A percentile compares a stretch with the other conserved stretches of the same genome.
Conservation (phyloP, 176 grass and related monocot genomes). For the Oryza brachyantha region DNA sequence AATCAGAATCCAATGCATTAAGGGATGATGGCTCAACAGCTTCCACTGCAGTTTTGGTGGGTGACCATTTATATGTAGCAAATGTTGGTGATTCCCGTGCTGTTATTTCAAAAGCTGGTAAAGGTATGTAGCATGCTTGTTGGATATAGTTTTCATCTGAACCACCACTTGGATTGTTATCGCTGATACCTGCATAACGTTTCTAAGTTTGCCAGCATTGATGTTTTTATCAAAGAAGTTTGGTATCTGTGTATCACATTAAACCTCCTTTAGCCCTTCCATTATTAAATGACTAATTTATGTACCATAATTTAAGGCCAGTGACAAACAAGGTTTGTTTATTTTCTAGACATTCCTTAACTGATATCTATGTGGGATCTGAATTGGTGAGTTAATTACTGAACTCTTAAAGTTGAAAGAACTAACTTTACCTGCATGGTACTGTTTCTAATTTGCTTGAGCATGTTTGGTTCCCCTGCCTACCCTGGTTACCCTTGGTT, state of each 20-base stretch:
- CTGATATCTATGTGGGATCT: neutral
- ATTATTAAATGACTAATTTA: neutral
- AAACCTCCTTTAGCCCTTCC: neutral
- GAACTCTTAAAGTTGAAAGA: neutral
- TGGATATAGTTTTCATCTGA: conserved; percentile 15
- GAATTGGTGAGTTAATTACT: neutral
- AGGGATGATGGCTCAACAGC: conserved; percentile 96
- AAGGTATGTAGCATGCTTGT: conserved; percentile 61
- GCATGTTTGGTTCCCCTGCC: neutral
- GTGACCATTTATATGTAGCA: conserved; percentile 84
- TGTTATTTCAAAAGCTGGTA: conserved; percentile 84
- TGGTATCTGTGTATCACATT: neutral
- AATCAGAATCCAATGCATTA: conserved; percentile 63
- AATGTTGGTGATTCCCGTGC: conserved; percentile 95
- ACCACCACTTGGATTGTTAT: neutral
- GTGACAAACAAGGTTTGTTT: neutral
- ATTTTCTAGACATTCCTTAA: neutral
- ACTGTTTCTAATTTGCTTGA: conserved; percentile 12
- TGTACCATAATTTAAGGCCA: neutral
- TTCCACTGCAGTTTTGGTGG: conserved; percentile 88
- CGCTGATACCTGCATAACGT: neutral
- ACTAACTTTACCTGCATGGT: neutral
- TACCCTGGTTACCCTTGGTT: neutral
- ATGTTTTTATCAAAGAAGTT: conserved; percentile 11
- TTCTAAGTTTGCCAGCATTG: neutral